Evolutionary conservation across 2,329 filamentous ascomycete genomes (phyloP), one percentile per base, ranked within the genome.

Genomic region (Metarhizium rileyi): DNA sequence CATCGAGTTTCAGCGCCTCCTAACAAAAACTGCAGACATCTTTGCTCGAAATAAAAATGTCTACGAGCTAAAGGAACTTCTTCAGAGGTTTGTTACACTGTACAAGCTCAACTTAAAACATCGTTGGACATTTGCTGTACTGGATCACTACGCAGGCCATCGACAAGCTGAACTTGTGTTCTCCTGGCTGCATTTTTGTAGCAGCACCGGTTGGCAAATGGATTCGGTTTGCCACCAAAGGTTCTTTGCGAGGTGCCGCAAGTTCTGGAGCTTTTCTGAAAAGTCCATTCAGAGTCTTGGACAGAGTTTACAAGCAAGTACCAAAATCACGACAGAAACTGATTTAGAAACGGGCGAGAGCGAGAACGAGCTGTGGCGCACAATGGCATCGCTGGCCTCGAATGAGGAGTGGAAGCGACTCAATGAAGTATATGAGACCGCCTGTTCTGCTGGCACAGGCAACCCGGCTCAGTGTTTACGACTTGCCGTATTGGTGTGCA

Each of bases 401-500:
- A 48, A 56, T 2, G 59, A 63, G 10, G 59, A 63, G 5, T 66
- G 67, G 55, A 49, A 47, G 4, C 53, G 58, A 12, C 68, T 69
- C 0, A 56, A 69, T 47, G 55, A 54, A 16, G 63, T 70, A 4
- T 78, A 76, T 57, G 64, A 40, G 46, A 20, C 41, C 4, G 10
- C 25, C 4, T 6, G 12, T 18, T 4, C 5, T 25, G 22, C 10
- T 33, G 16, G n/a, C 7, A 26, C 7, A 22, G 25, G n/a, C 5
- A n/a, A 1, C 4, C 30, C 46, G 2, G 12, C 18, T 4, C 14
- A 43, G 25, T 12, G 70, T 48, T 63, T 79, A 14, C 68, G 70
- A n/a, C 61, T 77, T 5, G 74, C 71, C 8, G 69, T 79, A 8
- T 56, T 68, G 9, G 72, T 74, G 2, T 63, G 67, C 14, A 56